A percentile compares a stretch with the other conserved stretches of the same genome.
Conservation (phyloP, 2,329 filamentous ascomycete species). For the Domatiomyces globalis region DNA sequence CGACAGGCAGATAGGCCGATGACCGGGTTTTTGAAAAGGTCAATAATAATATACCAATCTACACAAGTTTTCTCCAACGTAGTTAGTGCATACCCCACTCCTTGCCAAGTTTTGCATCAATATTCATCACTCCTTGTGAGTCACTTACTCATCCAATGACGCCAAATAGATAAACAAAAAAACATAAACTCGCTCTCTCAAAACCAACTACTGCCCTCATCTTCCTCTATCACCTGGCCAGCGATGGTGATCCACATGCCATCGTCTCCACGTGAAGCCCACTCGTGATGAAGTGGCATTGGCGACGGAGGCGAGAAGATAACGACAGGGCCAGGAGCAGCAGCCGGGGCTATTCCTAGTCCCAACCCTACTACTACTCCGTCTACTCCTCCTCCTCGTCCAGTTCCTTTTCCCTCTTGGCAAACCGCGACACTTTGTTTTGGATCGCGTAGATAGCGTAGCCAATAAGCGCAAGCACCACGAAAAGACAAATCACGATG, state of each 20-base stretch:
- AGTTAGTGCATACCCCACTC: too few species aligned
- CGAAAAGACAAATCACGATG: constrained; percentile 36
- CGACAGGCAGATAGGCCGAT: too few species aligned
- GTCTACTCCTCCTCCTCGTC: constrained; percentile 20
- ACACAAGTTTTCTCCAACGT: too few species aligned
- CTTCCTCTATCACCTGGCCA: not conserved
- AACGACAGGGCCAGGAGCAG: not conserved
- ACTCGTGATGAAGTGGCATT: not conserved
- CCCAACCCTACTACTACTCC: not conserved
- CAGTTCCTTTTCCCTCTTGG: constrained; percentile 16
- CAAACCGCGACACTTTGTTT: constrained; percentile 21
- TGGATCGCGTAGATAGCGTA: constrained; percentile 25
- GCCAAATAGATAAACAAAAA: too few species aligned
- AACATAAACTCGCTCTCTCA: not conserved
- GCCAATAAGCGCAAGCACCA: constrained; percentile 31
- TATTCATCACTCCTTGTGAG: too few species aligned
- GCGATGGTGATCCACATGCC: not conserved
- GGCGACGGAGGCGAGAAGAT: not conserved
- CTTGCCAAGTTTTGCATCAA: too few species aligned
- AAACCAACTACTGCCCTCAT: not conserved
- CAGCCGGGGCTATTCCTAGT: not conserved
- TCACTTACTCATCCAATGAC: too few species aligned
- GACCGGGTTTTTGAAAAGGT: too few species aligned
- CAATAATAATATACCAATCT: too few species aligned
- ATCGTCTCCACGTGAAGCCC: not conserved